A percentile compares a stretch with the other conserved stretches of the same genome.
phyloP scores from a whole-genome alignment of 441 rosid genomes.

The Croton setiger region DNA sequence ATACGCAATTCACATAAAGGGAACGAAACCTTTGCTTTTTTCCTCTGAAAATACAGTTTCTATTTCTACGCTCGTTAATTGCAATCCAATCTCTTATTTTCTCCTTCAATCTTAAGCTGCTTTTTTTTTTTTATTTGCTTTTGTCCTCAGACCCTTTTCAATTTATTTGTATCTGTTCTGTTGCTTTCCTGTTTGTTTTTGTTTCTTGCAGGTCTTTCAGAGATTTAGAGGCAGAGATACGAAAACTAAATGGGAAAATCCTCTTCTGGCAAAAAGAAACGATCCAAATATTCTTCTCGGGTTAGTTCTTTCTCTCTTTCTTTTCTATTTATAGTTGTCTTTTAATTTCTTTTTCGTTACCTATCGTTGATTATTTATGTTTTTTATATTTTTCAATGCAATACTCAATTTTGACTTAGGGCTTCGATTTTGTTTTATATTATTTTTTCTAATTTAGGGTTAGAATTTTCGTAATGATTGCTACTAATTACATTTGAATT shows the following conservation, averaged over 20 bases:
- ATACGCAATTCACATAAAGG: no score
- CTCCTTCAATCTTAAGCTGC: background rate
- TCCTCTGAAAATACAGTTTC: background rate
- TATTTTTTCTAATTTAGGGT: background rate
- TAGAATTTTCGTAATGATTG: background rate
- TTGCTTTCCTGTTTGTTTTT: slow-evolving; percentile 13
- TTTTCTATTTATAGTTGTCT: background rate
- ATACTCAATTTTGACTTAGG: background rate
- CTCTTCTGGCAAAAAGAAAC: slow-evolving; percentile 49
- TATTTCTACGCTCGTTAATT: background rate
- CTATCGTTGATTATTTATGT: background rate
- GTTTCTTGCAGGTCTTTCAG: slow-evolving; percentile 29
- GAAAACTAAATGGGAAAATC: slow-evolving; percentile 56
- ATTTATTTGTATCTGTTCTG: background rate
- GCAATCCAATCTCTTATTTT: background rate
- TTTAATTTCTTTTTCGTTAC: background rate
- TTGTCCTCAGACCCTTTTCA: background rate
- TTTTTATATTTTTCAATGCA: background rate
- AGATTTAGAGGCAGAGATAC: slow-evolving; percentile 4
- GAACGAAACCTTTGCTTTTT: background rate
- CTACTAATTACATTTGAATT: background rate
- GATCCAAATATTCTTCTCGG: slow-evolving; percentile 47
- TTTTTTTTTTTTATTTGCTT: background rate
- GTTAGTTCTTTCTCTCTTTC: slow-evolving; percentile 28
- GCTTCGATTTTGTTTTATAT: background rate